A percentile compares a stretch with the other conserved stretches of the same genome.
Conservation (phyloP, 768 basidiomycete genomes). For the Mycena floridula region DNA sequence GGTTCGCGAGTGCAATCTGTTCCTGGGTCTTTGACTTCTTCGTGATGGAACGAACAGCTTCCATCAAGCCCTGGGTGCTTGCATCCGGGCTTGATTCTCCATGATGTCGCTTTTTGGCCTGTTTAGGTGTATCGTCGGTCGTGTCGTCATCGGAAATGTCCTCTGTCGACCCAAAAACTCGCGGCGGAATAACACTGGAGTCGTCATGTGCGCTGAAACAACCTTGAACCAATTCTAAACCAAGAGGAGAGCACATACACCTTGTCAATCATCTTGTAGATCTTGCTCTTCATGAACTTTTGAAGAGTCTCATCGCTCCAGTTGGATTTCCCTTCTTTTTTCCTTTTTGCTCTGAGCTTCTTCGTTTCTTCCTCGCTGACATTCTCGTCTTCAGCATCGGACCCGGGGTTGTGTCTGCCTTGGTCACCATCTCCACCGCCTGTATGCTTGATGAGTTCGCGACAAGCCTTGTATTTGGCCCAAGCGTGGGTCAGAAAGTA, state of each 20-base stretch:
- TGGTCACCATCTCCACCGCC: slow-evolving; percentile 11
- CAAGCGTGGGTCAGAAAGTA: background rate
- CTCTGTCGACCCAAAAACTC: background rate
- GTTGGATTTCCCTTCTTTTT: background rate
- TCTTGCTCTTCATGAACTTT: slow-evolving; percentile 1
- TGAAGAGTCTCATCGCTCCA: background rate
- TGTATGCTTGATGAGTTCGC: slow-evolving; percentile 4
- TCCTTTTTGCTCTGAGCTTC: background rate
- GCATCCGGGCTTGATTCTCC: background rate
- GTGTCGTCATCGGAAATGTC: background rate
- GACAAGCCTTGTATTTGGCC: slow-evolving; percentile 3
- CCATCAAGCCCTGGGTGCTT: background rate
- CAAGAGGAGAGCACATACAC: slow-evolving; percentile 4
- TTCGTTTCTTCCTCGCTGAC: background rate
- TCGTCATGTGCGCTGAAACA: background rate
- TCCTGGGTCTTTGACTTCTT: background rate
- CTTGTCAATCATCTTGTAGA: slow-evolving; percentile 7
- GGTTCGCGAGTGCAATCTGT: background rate
- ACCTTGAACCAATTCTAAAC: background rate
- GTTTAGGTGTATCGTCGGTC: background rate
- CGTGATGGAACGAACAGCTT: background rate
- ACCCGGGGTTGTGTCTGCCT: background rate
- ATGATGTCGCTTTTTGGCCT: background rate
- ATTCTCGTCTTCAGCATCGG: background rate
- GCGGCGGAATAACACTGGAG: background rate